These are phyloP conservation scores for Haematococcus sp. DNA, from an alignment of 139 green algal genomes.

Conservation along the genomic window DNA sequence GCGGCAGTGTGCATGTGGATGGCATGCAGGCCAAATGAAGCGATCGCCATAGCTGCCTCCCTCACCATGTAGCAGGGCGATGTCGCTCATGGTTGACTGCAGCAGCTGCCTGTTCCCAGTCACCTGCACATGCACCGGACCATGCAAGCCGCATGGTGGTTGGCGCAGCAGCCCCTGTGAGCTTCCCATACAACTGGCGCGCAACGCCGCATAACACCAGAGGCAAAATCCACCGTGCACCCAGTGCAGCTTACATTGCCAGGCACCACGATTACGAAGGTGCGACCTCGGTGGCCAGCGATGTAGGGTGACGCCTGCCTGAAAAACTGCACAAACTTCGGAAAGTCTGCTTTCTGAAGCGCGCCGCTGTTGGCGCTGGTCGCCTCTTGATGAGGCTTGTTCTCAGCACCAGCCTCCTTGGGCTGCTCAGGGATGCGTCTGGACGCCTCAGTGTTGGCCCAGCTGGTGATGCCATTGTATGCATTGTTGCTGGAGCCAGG, in stretches of 20 bases:
- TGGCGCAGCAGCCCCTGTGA: too few relatives aligned
- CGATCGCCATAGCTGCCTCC: too few relatives aligned
- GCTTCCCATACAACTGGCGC: too few relatives aligned
- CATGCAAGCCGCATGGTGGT: background rate
- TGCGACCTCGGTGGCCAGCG: constrained; percentile 73
- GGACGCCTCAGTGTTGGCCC: too few relatives aligned
- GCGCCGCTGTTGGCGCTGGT: background rate
- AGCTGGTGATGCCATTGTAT: too few relatives aligned
- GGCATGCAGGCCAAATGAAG: too few relatives aligned
- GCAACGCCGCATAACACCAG: background rate
- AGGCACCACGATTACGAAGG: constrained; percentile 90
- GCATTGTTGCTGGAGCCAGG: too few relatives aligned
- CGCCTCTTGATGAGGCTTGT: too few relatives aligned
- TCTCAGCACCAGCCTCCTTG: too few relatives aligned
- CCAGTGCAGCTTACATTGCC: constrained; percentile 62
- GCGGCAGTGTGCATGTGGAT: background rate
- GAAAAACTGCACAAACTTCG: constrained; percentile 75
- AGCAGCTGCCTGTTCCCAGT: constrained; percentile 45
- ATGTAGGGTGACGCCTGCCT: constrained; percentile 88
- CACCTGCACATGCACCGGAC: constrained; percentile 32
- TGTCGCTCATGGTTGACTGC: constrained; percentile 70
- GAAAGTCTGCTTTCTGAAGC: constrained; percentile 38
- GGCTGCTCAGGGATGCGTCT: background rate
- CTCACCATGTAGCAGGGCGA: constrained; percentile 85
- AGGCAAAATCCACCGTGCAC: background rate